Evolutionary conservation across 768 basidiomycete genomes (phyloP).

Genomic region (Boletellus ananas): DNA sequence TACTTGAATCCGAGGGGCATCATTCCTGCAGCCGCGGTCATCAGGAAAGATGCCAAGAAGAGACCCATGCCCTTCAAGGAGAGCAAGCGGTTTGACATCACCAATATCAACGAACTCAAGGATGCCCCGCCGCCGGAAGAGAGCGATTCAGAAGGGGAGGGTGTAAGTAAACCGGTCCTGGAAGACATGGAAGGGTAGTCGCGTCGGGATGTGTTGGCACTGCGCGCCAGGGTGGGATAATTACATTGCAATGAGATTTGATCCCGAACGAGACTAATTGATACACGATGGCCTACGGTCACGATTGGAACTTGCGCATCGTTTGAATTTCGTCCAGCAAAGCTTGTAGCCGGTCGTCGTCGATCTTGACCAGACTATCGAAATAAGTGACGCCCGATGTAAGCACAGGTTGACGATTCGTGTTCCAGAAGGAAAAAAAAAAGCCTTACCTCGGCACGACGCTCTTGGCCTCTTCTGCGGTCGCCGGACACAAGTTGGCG

Average conservation of each 20-base stretch:
- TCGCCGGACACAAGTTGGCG: conserved; percentile 84
- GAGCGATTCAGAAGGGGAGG: conserved; percentile 43
- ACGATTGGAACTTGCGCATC: conserved; percentile 86
- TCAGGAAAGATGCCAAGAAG: conserved; percentile 51
- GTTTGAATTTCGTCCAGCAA: conserved; percentile 86
- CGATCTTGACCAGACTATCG: conserved; percentile 70
- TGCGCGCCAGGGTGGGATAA: background rate
- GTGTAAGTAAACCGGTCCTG: conserved; percentile 39
- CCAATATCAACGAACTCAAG: conserved; percentile 35
- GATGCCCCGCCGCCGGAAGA: conserved; percentile 30
- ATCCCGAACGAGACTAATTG: conserved; percentile 3
- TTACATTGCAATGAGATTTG: background rate
- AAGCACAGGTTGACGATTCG: background rate
- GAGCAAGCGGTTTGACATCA: conserved; percentile 63
- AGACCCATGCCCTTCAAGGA: conserved; percentile 65
- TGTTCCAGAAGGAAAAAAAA: too few species aligned
- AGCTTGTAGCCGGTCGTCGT: conserved; percentile 80
- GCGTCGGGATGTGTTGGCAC: background rate
- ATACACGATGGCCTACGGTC: conserved; percentile 18
- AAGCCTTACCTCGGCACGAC: conserved; percentile 72
- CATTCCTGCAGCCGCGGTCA: conserved; percentile 67
- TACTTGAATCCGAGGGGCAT: conserved; percentile 76
- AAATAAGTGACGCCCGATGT: too few species aligned
- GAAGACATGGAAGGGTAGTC: conserved; percentile 49
- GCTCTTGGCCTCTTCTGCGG: conserved; percentile 89